Evolutionary conservation across 495 filamentous ascomycete species (phyloP).

Genomic region (Penicillium herquei): DNA sequence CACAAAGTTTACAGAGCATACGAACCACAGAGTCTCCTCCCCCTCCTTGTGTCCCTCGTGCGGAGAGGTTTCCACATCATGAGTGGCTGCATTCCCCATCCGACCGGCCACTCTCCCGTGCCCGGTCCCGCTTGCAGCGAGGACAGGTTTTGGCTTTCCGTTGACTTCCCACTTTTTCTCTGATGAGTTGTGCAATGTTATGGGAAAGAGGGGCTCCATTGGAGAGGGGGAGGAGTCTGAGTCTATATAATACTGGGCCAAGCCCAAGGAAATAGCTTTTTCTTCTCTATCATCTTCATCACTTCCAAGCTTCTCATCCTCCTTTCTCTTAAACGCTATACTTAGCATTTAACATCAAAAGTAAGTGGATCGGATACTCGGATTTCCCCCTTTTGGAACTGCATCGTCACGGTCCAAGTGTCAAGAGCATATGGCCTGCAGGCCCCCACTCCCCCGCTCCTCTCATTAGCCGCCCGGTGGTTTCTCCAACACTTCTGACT

Average conservation of each 20-base stretch:
- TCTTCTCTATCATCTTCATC: background rate
- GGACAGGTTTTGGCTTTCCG: background rate
- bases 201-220: conserved; percentile 1
- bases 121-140: background rate
- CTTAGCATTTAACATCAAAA: background rate
- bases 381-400: background rate
- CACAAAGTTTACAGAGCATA: background rate
- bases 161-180: background rate
- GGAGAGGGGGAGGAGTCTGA: background rate
- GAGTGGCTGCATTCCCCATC: conserved; percentile 16
- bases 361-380: background rate
- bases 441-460: background rate
- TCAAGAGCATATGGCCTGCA: background rate
- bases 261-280: background rate
- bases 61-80: conserved; percentile 16
- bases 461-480: background rate
- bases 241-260: conserved; percentile 1
- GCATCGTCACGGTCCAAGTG: background rate
- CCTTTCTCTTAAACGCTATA: background rate
- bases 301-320: background rate
- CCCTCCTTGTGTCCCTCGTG: conserved; percentile 20
- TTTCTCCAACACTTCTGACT: conserved; percentile 25
- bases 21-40: conserved; percentile 10
- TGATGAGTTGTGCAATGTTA: conserved; percentile 1
- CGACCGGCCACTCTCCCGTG: conserved; percentile 6